A percentile compares a stretch with the other conserved stretches of the same genome.
Evolutionary conservation across 2,329 filamentous ascomycete species (phyloP).

Genomic region (Clarireedia homoeocarpa): DNA sequence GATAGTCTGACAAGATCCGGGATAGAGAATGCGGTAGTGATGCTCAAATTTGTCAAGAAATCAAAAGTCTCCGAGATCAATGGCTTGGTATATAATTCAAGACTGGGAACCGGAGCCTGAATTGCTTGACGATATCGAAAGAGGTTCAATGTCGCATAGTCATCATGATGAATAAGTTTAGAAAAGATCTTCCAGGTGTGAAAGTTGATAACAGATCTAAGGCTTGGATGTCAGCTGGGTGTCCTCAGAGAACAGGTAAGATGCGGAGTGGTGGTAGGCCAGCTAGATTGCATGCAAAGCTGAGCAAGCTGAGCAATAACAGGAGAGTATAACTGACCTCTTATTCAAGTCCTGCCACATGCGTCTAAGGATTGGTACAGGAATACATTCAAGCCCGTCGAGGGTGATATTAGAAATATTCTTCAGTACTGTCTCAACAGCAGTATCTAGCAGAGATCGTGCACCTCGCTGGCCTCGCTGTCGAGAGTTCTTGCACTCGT

Average conservation of each 20-base stretch:
- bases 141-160: constrained; percentile 14
- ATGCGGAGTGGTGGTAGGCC: no score
- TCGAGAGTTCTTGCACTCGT: not conserved
- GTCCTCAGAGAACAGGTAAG: no score
- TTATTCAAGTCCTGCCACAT: not conserved
- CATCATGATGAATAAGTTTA: constrained; percentile 16
- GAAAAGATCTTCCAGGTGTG: constrained; percentile 26
- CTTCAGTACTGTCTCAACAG: not conserved
- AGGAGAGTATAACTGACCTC: not conserved
- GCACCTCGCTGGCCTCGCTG: not conserved
- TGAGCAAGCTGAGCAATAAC: not conserved
- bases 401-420: not conserved
- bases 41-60: constrained; percentile 27
- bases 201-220: constrained; percentile 21
- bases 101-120: constrained; percentile 14
- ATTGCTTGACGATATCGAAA: constrained; percentile 24
- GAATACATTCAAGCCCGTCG: not conserved
- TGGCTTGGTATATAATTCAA: constrained; percentile 22
- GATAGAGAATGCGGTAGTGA: constrained; percentile 21
- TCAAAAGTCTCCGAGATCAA: constrained; percentile 25
- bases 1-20: constrained; percentile 26
- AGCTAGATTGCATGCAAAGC: no score
- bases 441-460: not conserved
- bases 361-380: not conserved
- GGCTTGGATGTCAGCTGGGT: no score